Base-by-base conservation (phyloP, 331 rosid species). In the Ulmus americana region DNA sequence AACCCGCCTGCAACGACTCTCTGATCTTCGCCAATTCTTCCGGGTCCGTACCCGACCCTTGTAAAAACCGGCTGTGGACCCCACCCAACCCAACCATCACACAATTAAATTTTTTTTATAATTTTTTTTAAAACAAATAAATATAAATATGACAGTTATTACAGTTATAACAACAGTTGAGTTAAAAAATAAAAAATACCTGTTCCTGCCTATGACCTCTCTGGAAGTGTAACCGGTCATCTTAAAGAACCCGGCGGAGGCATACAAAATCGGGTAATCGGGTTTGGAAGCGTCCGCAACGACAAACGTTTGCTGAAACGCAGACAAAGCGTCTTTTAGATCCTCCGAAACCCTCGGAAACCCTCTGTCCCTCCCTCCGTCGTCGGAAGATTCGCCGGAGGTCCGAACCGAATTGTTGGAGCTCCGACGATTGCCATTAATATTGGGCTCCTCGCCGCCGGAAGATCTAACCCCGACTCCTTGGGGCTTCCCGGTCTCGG, bases 201-300 rank as follows among this genome's bases (percentile, higher is more conserved):
- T 83, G 74, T 92, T 92, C 48, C 98, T 63, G 5, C 98, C 98
- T 0, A 92, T 64, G 52, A 89, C 91, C 64, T 92, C 98, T 55
- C 79, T 89, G 60, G 97, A 92, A 1, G 95, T 82, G 61, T 92
- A 92, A 45, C 98, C 98, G 11, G 98, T 92, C 97, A 92, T 92
- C 66, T 72, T 89, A 75, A 92, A 92, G 75, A 92, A 92, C 39
- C 98, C 98, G 20, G 90, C 98, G 39, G 95, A 86, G 6, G 98
- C 98, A 50, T 89, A 92, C 83, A 92, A 20, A 10, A 92, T 86
- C 80, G 98, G 98, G 77, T 76, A 83, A 77, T 92, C 98, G 63
- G 95, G 83, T 82, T 86, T 92, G 20, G 97, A 80, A 11, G 96
- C 98, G 61, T 92, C 98, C 50, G 97, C 77, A 0, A 92, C 98